Conservation (phyloP, 768 basidiomycete genomes). For the Trametes cubensis region DNA sequence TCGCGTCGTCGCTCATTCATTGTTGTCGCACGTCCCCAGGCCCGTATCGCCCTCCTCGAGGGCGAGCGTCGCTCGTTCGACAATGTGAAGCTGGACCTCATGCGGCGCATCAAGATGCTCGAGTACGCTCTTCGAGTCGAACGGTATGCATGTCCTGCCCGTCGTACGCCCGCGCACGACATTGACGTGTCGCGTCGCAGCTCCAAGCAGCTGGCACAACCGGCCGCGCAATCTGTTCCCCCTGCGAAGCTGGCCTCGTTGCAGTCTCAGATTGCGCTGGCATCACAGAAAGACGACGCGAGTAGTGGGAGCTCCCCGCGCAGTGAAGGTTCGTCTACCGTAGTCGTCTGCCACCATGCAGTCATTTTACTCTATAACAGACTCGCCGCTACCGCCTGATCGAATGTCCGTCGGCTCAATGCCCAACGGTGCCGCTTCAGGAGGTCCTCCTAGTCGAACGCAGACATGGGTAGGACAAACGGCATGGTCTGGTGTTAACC, state of each 20-base stretch:
- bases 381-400: slow-evolving; percentile 73
- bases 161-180: slow-evolving; percentile 21
- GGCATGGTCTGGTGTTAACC: slow-evolving; percentile 48
- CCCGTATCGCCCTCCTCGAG: slow-evolving; percentile 94
- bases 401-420: slow-evolving; percentile 46
- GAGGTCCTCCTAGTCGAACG: slow-evolving; percentile 50
- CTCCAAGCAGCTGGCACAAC: slow-evolving; percentile 77
- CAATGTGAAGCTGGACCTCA: slow-evolving; percentile 93
- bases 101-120: slow-evolving; percentile 98
- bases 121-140: slow-evolving; percentile 97
- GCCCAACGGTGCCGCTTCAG: slow-evolving; percentile 58
- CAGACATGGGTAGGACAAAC: slow-evolving; percentile 55
- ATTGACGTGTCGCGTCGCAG: slow-evolving; percentile 51
- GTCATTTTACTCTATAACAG: slow-evolving; percentile 41
- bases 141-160: slow-evolving; percentile 60
- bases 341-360: slow-evolving; percentile 10
- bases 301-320: slow-evolving; percentile 83
- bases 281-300: slow-evolving; percentile 69
- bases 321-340: slow-evolving; percentile 65
- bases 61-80: slow-evolving; percentile 97
- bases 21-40: slow-evolving; percentile 49
- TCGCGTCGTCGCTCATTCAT: slow-evolving; percentile 25
- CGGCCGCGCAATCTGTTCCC: slow-evolving; percentile 57
- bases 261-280: slow-evolving; percentile 52
- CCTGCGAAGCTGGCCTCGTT: slow-evolving; percentile 67